These are phyloP conservation scores for Candida sanyaensis DNA, from an alignment of 1,139 yeast genomes.

Conservation along the genomic window DNA sequence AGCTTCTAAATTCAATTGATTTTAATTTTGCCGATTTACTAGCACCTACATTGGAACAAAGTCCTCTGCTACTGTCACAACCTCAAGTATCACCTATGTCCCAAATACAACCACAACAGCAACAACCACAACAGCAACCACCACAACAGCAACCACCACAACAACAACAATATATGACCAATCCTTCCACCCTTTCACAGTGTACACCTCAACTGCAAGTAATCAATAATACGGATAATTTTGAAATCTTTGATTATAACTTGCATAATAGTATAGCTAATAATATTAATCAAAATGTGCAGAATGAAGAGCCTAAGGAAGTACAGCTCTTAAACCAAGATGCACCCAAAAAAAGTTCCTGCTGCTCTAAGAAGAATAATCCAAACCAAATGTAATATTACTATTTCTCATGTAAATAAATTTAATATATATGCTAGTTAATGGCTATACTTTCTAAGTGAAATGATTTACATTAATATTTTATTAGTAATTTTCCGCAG, in stretches of 20 bases:
- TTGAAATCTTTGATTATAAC: constrained; percentile 1
- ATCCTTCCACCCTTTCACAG: background rate
- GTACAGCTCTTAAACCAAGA: background rate
- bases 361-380: background rate
- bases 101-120: constrained; percentile 42
- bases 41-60: background rate
- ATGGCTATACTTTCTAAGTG: no score
- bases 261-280: background rate
- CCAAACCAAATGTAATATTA: background rate
- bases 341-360: background rate
- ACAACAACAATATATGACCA: constrained; percentile 40
- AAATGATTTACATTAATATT: no score
- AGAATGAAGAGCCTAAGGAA: background rate
- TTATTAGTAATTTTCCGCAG: no score
- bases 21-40: constrained; percentile 8
- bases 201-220: background rate
- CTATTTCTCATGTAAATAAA: background rate
- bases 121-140: constrained; percentile 44
- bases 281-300: background rate
- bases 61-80: constrained; percentile 12
- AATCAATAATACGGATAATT: background rate
- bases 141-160: constrained; percentile 44
- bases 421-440: background rate
- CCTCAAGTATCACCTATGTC: constrained; percentile 44
- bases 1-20: constrained; percentile 10